Percentiles rank a stretch among this genome's conserved stretches.
Conservation (phyloP, 2,329 filamentous ascomycete genomes). For the Xylaria sp. region DNA sequence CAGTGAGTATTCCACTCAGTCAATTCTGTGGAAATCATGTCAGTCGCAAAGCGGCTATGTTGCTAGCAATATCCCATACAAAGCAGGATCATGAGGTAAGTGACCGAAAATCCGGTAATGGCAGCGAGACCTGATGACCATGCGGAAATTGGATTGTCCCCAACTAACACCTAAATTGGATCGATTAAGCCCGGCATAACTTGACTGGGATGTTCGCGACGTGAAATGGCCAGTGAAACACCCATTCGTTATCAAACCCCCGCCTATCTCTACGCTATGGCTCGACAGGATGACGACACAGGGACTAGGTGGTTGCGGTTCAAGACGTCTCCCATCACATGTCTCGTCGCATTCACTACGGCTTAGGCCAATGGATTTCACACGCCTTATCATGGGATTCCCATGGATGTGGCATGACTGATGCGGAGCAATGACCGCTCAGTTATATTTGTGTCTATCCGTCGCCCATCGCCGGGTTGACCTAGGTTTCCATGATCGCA, state of each 20-base stretch:
- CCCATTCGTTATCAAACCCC: constrained; percentile 12
- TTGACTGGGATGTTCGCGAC: too few species aligned
- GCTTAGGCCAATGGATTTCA: constrained; percentile 12
- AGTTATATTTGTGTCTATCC: not conserved
- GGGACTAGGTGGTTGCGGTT: not conserved
- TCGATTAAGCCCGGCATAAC: too few species aligned
- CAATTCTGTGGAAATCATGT: too few species aligned
- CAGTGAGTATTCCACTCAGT: too few species aligned
- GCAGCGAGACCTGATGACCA: too few species aligned
- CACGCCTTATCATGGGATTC: constrained; percentile 15
- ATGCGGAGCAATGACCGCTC: not conserved
- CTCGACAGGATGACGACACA: constrained; percentile 21
- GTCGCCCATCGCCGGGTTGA: not conserved
- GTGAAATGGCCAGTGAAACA: constrained; percentile 17
- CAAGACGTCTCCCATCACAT: not conserved
- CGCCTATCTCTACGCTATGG: not conserved
- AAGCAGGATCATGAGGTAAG: too few species aligned
- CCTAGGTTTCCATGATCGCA: not conserved
- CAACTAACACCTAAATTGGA: too few species aligned
- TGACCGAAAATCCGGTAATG: too few species aligned
- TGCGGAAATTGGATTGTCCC: too few species aligned
- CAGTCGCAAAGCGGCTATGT: not conserved
- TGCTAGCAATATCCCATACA: too few species aligned
- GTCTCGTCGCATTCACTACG: not conserved
- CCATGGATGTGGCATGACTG: not conserved